Base-by-base conservation (phyloP, 2,329 filamentous ascomycete species). In the Aspergillus glaucus region DNA sequence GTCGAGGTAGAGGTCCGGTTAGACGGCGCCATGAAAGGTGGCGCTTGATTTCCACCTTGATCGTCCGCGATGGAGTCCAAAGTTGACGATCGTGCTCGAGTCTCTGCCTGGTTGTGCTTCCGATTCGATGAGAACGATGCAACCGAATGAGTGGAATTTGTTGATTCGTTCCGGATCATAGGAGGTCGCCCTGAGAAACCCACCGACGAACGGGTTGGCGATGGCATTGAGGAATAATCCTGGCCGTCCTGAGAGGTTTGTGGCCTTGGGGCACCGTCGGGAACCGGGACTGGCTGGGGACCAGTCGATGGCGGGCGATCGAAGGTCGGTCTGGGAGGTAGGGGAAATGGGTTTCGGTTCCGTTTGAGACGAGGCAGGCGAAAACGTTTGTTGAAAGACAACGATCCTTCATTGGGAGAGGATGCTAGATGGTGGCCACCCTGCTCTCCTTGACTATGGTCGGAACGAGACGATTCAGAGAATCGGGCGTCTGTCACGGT, bases 401-500 rank as follows among this genome's bases (percentile, higher is more conserved):
- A 76, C 12, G 79, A 72, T 8, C 79, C 82, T 54, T 87, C 81
- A 9, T 82, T 85, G 6, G 81, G 84, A 41, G 77, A 84, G 46
- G 77, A 79, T 54, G 73, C 79, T 6, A 19, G 37, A 44, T 76
- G 78, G 67, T 80, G 80, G 44, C 81, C 72, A 37, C 75, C 75
- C 57, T 79, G 79, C 60, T 91, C 85, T 39, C 78, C 82, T 14
- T 85, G 87, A 69, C 88, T 95, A 41, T 81, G 87, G 66, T 96
- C 91, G 24, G 92, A 96, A 56, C 87, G 81, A 2, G 90, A 95
- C 1, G 92, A 96, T 62, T 96, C 92, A 4, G 88, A 93, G 24
- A 86, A 72, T 37, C 88, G 77, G 54, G 80, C 79, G 26, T 81
- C 73, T 9, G 84, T 81, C 17, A 86, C 75, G 5, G 37, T 40